A percentile compares a stretch with the other conserved stretches of the same genome.
phyloP scores from a whole-genome alignment of 169 alveolate genomes.

The Amoebophrya sp. region DNA sequence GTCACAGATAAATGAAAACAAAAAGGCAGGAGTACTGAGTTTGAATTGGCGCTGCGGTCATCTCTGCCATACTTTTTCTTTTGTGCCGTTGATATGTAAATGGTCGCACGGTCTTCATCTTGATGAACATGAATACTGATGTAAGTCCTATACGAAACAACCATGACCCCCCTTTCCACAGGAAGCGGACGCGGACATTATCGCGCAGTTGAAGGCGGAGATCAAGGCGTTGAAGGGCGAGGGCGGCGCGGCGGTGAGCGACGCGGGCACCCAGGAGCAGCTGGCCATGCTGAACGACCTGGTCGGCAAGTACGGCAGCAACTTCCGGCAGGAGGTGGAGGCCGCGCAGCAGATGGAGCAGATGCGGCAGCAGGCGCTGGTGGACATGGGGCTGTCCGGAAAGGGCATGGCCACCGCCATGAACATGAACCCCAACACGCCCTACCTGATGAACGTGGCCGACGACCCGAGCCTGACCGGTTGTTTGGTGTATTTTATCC shows the following conservation, averaged over 20 bases:
- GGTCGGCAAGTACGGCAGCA: neutral
- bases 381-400: neutral
- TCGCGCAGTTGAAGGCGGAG: constrained; percentile 15
- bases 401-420: neutral
- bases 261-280: constrained; percentile 31
- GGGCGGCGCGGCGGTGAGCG: neutral
- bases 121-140: no score
- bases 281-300: neutral
- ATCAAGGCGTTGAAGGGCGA: constrained; percentile 1
- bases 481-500: neutral
- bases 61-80: no score
- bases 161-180: no score
- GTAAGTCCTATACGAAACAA: no score
- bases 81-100: no score
- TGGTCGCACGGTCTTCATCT: no score
- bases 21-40: no score
- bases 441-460: constrained; percentile 32
- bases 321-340: neutral
- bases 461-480: constrained; percentile 28
- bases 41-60: no score
- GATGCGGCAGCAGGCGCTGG: constrained; percentile 23
- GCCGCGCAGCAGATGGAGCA: constrained; percentile 15
- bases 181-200: constrained; percentile 10
- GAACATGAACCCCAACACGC: constrained; percentile 22
- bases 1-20: no score